Evolutionary conservation across 805 yeast genomes (phyloP), one percentile per base, ranked within the genome.

Genomic region (Grigorovia yakushimaensis): DNA sequence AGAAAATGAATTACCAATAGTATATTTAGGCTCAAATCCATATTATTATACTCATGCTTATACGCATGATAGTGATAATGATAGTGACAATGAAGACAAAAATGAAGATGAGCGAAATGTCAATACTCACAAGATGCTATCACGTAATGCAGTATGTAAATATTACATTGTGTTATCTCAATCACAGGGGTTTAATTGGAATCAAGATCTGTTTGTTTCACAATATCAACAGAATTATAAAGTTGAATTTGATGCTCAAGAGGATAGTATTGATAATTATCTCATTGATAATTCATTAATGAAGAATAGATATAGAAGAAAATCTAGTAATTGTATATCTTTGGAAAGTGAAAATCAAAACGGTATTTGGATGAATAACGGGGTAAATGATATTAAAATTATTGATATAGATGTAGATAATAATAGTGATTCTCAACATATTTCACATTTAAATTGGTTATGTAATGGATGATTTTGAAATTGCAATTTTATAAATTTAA

Each of bases 111-210:
- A 37, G 17, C 27, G 22, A 15, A n/a, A 41, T 13, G 17, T 3
- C 11, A 15, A 33, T 6, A 33, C n/a, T n/a, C n/a, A 33, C 11
- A 33, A 15, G 7, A 33, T 33, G 37, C 15, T 33, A 13, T 2
- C n/a, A 13, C 17, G 37, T 33, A 33, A 33, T 13, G 17, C 37
- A 33, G 17, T 33, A 11, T 33, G 18, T 15, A 33, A 51, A 37
- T 60, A 47, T 39, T 50, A 58, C 11, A 41, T 61, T 11, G 48
- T 59, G 1, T 48, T 56, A 9, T 52, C 64, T 21, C 84, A 82
- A 55, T 74, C 82, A 30, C 89, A 84, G 58, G 93, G 93, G 2
- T 84, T 83, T 55, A 64, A 76, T 2, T 84, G 87, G 77, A 83
- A 84, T 59, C 89, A 83, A 57, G 89, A 83, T 55, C 64, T 82